Conservation (phyloP, 106 monocot genomes). For the Dendrobium catenatum region DNA sequence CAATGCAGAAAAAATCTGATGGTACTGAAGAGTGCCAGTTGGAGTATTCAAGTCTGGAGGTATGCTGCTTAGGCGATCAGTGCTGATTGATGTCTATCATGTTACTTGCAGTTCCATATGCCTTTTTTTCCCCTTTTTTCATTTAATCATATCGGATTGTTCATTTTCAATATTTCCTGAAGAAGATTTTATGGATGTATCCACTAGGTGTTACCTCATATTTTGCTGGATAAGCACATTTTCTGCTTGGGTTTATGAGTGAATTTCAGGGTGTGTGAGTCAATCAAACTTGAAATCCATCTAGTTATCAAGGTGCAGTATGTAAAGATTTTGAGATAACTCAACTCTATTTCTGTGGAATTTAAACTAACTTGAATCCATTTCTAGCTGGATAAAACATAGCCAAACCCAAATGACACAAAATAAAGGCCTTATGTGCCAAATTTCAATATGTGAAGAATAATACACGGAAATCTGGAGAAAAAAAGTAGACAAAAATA, state of each 20-base stretch:
- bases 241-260: neutral
- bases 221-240: neutral
- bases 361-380: neutral
- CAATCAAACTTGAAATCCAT: neutral
- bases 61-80: constrained; percentile 9
- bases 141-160: neutral
- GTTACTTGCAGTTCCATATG: neutral
- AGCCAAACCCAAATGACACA: neutral
- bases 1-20: constrained; percentile 46
- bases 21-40: constrained; percentile 26
- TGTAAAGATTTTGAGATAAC: neutral
- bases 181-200: neutral
- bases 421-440: neutral
- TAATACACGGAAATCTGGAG: neutral
- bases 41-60: constrained; percentile 61
- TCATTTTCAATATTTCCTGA: neutral
- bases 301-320: neutral
- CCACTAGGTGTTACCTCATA: neutral
- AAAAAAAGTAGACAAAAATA: neutral
- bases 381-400: neutral
- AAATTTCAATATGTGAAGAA: neutral
- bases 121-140: neutral
- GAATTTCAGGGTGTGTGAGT: neutral
- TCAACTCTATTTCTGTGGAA: neutral
- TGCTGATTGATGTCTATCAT: neutral